Conservation (phyloP, 768 basidiomycete species). For the Psilocybe sp. region DNA sequence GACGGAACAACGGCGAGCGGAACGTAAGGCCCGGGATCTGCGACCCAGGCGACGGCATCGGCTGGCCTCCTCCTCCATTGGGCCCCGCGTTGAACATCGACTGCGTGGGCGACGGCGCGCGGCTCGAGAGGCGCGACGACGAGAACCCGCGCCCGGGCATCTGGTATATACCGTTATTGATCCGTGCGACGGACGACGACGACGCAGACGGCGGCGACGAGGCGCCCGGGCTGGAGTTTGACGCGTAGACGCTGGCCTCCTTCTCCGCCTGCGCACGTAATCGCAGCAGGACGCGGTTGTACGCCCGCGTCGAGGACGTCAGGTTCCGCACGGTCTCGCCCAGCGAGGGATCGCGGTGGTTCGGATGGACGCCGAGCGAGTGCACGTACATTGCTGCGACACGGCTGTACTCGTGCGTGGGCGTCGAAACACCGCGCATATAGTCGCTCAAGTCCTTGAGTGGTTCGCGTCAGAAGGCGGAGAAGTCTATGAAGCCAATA, state of each 20-base stretch:
- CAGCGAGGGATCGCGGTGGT: constrained; percentile 37
- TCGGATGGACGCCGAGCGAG: constrained; percentile 38
- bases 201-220: constrained; percentile 11
- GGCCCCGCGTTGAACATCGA: constrained; percentile 51
- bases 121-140: constrained; percentile 49
- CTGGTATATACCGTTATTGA: constrained; percentile 8
- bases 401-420: constrained; percentile 68
- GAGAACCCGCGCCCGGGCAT: constrained; percentile 17
- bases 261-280: constrained; percentile 79
- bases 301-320: constrained; percentile 66
- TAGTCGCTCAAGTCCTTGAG: constrained; percentile 74
- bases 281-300: constrained; percentile 76
- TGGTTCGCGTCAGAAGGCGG: constrained; percentile 11
- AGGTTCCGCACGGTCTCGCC: constrained; percentile 46
- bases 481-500: not conserved
- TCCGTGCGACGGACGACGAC: constrained; percentile 14
- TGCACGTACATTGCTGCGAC: constrained; percentile 59
- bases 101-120: constrained; percentile 63
- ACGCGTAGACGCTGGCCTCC: constrained; percentile 27
- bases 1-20: constrained; percentile 68
- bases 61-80: constrained; percentile 30
- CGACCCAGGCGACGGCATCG: constrained; percentile 12
- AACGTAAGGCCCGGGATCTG: constrained; percentile 35
- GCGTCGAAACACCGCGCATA: constrained; percentile 75
- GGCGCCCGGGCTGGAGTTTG: constrained; percentile 8